Conservation (phyloP, 2,329 filamentous ascomycete species). For the Trichoderma endophyticum region DNA sequence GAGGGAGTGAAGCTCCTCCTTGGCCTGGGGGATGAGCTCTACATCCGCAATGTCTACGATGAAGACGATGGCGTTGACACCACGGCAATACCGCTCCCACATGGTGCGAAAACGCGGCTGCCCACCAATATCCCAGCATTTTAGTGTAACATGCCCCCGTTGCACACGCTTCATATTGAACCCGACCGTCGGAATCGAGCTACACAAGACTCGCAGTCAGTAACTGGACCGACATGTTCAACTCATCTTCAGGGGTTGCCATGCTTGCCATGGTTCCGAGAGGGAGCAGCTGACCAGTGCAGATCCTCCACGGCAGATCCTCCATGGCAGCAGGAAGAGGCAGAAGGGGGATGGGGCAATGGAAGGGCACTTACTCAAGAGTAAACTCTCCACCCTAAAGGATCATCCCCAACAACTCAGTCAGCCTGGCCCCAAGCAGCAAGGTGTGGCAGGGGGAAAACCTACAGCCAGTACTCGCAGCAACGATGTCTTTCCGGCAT, state of each 20-base stretch:
- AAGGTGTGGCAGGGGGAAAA: slow-evolving; percentile 20
- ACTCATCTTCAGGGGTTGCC: neutral
- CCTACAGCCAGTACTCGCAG: slow-evolving; percentile 92
- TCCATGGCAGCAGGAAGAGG: slow-evolving; percentile 3
- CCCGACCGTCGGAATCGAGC: slow-evolving; percentile 95
- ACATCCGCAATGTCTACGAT: slow-evolving; percentile 95
- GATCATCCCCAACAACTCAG: slow-evolving; percentile 7
- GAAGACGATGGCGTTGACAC: slow-evolving; percentile 96
- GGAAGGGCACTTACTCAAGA: slow-evolving; percentile 72
- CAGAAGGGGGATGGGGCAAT: neutral
- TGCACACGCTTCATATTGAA: slow-evolving; percentile 99
- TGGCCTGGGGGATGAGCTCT: slow-evolving; percentile 75
- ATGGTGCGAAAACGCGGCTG: slow-evolving; percentile 96
- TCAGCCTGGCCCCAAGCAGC: slow-evolving; percentile 22
- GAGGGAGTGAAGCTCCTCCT: slow-evolving; percentile 87
- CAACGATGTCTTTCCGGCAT: slow-evolving; percentile 95
- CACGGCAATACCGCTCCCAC: slow-evolving; percentile 99
- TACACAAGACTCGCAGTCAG: slow-evolving; percentile 50
- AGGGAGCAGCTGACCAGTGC: neutral
- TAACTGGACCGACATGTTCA: slow-evolving; percentile 19
- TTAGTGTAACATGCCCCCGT: slow-evolving; percentile 95
- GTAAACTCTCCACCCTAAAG: slow-evolving; percentile 95
- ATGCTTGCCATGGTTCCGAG: neutral
- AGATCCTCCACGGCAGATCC: neutral
- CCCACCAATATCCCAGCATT: slow-evolving; percentile 98